Base-by-base conservation (phyloP, 306 rosid genomes). In the Cucumis hystrix region DNA sequence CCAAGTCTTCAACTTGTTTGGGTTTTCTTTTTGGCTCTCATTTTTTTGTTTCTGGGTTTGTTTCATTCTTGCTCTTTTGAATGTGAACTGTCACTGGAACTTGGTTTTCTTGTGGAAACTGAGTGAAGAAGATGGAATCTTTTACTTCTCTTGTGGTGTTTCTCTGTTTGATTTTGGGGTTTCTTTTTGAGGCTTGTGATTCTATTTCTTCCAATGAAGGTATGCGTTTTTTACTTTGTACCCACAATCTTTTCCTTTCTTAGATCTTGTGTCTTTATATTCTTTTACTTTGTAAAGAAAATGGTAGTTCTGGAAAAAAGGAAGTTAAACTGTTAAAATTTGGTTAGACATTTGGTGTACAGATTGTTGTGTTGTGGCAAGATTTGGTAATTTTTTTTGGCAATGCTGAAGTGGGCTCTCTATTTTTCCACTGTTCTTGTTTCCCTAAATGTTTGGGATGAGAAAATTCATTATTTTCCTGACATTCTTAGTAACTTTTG, bases 151-250 rank as follows among this genome's bases (percentile, higher is more conserved):
- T 90, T 37, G 82, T 76, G 82, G 83, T 78, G 82, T 59, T 89
- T 75, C 80, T 87, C 56, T 62, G 79, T 83, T 84, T 89, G 13
- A 68, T 86, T 75, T 80, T 52, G 47, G 84, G 80, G 39, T 73
- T 85, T 78, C 82, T 83, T 75, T 78, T 85, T 54, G 85, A 74
- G 84, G 78, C 67, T 57, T 83, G 91, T 74, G 84, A 86, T 66
- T 79, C 87, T 33, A 78, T 87, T 70, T 82, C 88, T 76, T 69
- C 85, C 51, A 81, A 84, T 25, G 99, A 96, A 91, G 98, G 99
- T 96, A 70, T 28, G 78, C 65, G 49, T 81, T 79, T 79, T 63
- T 72, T 45, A 52, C 7, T 74, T 64, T 16, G 25, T 69, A 33
- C 9, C 9, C 58, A 20, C 30, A 11, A 37, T 82, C 76, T 21